A percentile compares a stretch with the other conserved stretches of the same genome.
Conservation (phyloP, 1,284 basidiomycete genomes). For the Coniferiporia weirii region DNA sequence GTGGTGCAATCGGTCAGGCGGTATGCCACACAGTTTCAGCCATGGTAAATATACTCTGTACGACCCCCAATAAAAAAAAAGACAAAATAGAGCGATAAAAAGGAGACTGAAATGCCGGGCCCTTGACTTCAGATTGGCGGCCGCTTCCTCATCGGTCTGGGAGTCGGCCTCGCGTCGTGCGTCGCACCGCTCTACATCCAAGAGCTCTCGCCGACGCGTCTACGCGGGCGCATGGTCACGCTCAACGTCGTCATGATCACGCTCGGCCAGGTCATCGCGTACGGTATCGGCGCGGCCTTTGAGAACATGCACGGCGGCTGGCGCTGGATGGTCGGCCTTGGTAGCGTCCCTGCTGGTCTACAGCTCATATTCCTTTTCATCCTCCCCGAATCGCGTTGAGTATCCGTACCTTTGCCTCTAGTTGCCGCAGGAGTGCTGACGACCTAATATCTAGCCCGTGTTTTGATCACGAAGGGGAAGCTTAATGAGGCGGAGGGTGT, state of each 20-base stretch:
- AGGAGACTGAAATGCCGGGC: background rate
- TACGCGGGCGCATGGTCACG: conserved; percentile 74
- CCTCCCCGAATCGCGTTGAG: conserved; percentile 69
- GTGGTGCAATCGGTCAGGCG: conserved; percentile 66
- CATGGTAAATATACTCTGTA: conserved; percentile 44
- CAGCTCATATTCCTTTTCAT: conserved; percentile 60
- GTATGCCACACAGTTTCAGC: conserved; percentile 62
- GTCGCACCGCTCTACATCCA: conserved; percentile 81
- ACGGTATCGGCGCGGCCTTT: conserved; percentile 73
- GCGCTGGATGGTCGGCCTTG: conserved; percentile 82
- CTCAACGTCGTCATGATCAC: conserved; percentile 39
- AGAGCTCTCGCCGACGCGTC: conserved; percentile 72
- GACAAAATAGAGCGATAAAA: background rate
- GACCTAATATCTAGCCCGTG: conserved; percentile 48
- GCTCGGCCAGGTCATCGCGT: conserved; percentile 72
- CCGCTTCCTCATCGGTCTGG: conserved; percentile 69
- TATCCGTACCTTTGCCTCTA: too few species aligned
- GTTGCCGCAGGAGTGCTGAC: conserved; percentile 23
- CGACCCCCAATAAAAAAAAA: background rate
- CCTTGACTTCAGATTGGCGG: conserved; percentile 50
- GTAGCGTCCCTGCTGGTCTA: conserved; percentile 59
- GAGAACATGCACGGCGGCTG: conserved; percentile 60
- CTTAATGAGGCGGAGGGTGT: conserved; percentile 44
- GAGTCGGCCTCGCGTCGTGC: conserved; percentile 70
- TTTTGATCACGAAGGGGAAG: conserved; percentile 56